These are phyloP conservation scores for Entelexis sorbosivorans DNA, from an alignment of 1,139 yeast species.

Conservation along the genomic window DNA sequence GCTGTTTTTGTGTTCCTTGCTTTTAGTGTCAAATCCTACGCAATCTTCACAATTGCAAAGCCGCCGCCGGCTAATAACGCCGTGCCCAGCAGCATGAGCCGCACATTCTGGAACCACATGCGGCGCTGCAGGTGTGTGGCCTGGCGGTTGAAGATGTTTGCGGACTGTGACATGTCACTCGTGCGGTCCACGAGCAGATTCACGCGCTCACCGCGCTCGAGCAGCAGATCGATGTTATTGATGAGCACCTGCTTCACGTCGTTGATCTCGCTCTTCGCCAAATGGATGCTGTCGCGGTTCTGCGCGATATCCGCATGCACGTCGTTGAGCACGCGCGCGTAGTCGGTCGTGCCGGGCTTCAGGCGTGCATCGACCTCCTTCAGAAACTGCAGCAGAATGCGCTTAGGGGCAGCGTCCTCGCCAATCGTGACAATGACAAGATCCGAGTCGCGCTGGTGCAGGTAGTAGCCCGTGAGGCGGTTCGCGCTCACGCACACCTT, in stretches of 20 bases:
- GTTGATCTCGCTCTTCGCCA: constrained; percentile 33
- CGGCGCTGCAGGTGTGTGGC: constrained; percentile 54
- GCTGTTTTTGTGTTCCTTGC: no score
- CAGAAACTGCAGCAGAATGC: constrained; percentile 25
- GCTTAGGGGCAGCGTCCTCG: constrained; percentile 24
- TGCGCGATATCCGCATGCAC: neutral
- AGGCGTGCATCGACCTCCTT: constrained; percentile 23
- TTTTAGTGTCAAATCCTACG: no score
- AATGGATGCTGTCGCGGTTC: constrained; percentile 16
- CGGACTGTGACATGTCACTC: constrained; percentile 55
- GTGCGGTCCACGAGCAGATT: constrained; percentile 70
- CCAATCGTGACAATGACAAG: constrained; percentile 25
- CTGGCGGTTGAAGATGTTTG: constrained; percentile 61
- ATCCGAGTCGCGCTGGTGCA: constrained; percentile 18
- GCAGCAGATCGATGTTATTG: constrained; percentile 38
- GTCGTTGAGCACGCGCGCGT: constrained; percentile 2
- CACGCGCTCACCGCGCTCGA: constrained; percentile 73
- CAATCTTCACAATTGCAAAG: neutral
- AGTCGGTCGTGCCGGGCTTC: neutral
- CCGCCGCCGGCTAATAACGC: neutral
- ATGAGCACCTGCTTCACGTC: constrained; percentile 35
- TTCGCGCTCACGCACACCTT: constrained; percentile 19
- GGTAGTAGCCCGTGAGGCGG: constrained; percentile 18
- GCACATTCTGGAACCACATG: constrained; percentile 37
- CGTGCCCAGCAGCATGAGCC: neutral